Evolutionary conservation across 768 basidiomycete genomes (phyloP).

Genomic region (Xanthoconium stramineum): DNA sequence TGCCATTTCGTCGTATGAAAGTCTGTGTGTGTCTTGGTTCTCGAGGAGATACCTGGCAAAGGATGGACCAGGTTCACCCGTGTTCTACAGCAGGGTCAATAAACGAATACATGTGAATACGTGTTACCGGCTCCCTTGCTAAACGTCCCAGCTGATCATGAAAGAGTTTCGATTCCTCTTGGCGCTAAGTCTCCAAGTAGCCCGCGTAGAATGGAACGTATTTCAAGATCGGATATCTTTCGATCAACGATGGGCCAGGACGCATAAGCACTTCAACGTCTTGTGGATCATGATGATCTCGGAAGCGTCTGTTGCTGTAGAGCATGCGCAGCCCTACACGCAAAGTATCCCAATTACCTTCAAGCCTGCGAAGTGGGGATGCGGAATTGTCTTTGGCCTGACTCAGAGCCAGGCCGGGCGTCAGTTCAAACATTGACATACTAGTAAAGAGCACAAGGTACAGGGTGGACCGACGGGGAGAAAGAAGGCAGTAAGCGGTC

Average conservation of each 20-base stretch:
- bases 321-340: constrained; percentile 50
- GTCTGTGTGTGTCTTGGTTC: constrained; percentile 49
- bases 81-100: constrained; percentile 11
- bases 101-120: not conserved
- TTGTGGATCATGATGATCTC: constrained; percentile 34
- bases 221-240: constrained; percentile 36
- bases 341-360: not conserved
- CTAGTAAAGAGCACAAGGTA: too few species aligned
- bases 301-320: constrained; percentile 30
- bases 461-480: not conserved
- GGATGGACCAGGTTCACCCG: constrained; percentile 32
- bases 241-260: constrained; percentile 35
- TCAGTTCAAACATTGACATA: constrained; percentile 6
- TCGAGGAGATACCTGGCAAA: constrained; percentile 61
- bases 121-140: constrained; percentile 40
- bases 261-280: constrained; percentile 32
- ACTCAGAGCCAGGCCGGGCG: constrained; percentile 2
- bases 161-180: constrained; percentile 54
- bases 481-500: not conserved
- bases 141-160: constrained; percentile 49
- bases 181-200: constrained; percentile 54
- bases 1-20: constrained; percentile 55
- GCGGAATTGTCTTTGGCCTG: constrained; percentile 14
- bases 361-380: not conserved
- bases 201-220: constrained; percentile 61